A percentile compares a stretch with the other conserved stretches of the same genome.
Conservation (phyloP, 2,329 filamentous ascomycete species). For the Nothopassalora personata region DNA sequence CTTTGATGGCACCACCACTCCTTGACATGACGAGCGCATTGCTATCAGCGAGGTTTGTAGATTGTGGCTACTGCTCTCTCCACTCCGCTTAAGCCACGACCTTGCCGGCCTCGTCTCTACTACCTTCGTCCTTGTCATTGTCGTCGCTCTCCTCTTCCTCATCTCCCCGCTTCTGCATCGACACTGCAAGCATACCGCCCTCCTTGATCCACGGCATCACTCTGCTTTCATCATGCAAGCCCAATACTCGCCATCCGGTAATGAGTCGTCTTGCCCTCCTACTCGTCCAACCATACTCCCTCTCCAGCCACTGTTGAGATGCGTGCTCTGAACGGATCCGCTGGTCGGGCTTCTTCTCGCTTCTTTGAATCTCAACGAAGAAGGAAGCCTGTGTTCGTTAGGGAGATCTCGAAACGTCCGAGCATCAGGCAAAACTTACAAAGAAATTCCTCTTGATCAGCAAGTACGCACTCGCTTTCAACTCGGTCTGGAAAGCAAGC, state of each 20-base stretch:
- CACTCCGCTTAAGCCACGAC: not conserved
- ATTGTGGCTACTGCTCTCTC: not conserved
- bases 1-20: not conserved
- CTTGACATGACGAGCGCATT: not conserved
- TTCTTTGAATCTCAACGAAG: conserved; percentile 7
- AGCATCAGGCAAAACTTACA: not conserved
- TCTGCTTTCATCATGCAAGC: conserved; percentile 22
- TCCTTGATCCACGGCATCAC: conserved; percentile 17
- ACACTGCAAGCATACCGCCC: conserved; percentile 18
- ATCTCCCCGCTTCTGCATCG: not conserved
- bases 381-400: conserved; percentile 1
- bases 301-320: conserved; percentile 20
- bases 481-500: conserved; percentile 12
- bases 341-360: conserved; percentile 9
- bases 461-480: conserved; percentile 22
- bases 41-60: not conserved
- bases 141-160: not conserved
- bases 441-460: conserved; percentile 24
- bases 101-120: not conserved
- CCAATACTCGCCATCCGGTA: conserved; percentile 21
- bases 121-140: no score
- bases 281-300: conserved; percentile 7
- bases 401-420: no score
- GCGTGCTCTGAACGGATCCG: conserved; percentile 13
- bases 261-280: conserved; percentile 18